Evolutionary conservation across 768 basidiomycete genomes (phyloP).

Genomic region (Clitopilus hobsonii): DNA sequence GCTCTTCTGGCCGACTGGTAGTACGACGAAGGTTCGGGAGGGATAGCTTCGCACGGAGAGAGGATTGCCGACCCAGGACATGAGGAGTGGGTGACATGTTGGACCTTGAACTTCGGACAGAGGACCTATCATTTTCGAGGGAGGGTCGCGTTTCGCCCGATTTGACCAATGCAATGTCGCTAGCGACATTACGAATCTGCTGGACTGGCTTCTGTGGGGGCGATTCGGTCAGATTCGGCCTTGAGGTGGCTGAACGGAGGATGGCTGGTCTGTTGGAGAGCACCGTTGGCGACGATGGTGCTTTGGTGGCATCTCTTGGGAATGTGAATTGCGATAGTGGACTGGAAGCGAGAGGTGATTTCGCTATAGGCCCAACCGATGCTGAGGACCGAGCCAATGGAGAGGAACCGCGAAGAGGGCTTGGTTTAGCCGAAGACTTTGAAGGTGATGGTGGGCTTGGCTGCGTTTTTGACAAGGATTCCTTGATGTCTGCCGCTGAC

Average conservation of each 20-base stretch:
- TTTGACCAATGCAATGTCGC: constrained; percentile 5
- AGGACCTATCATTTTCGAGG: constrained; percentile 18
- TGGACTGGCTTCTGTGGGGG: constrained; percentile 1
- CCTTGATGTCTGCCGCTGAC: constrained; percentile 15
- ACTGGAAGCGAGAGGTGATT: constrained; percentile 29
- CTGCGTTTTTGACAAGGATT: constrained; percentile 15
- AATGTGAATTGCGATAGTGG: constrained; percentile 26
- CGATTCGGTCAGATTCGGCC: constrained; percentile 15
- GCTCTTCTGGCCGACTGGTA: constrained; percentile 31
- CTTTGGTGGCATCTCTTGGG: constrained; percentile 7
- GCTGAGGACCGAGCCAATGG: constrained; percentile 4
- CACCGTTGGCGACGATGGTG: constrained; percentile 15
- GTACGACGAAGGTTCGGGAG: constrained; percentile 60
- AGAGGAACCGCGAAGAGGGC: constrained; percentile 13
- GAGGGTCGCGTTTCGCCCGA: constrained; percentile 11
- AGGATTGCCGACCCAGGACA: constrained; percentile 8
- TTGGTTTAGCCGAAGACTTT: constrained; percentile 11
- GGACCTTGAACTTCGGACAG: constrained; percentile 29
- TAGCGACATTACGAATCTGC: constrained; percentile 4
- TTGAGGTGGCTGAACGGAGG: constrained; percentile 22
- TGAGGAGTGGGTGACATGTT: constrained; percentile 28
- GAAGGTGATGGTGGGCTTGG: constrained; percentile 9
- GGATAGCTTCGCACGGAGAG: constrained; percentile 61
- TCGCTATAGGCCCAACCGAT: background rate
- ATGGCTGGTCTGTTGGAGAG: constrained; percentile 9